Conservation (phyloP, 768 basidiomycete species). For the Tylopilus plumbeoviolaceoides region DNA sequence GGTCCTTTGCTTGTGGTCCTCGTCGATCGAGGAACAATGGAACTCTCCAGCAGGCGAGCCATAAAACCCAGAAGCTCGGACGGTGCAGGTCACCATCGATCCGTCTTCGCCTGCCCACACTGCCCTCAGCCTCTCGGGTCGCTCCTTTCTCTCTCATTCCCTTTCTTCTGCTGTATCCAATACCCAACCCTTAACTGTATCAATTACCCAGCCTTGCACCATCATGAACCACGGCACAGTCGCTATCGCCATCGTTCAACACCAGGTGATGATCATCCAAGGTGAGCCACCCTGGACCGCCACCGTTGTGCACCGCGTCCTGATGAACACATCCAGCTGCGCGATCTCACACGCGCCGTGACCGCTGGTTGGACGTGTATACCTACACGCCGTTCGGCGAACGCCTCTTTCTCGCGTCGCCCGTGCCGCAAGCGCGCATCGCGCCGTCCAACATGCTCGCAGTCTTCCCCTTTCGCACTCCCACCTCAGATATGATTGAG, state of each 20-base stretch:
- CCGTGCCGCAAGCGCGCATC: conserved; percentile 62
- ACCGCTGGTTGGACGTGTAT: conserved; percentile 62
- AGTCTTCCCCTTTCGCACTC: conserved; percentile 40
- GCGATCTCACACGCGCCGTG: conserved; percentile 50
- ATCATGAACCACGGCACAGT: conserved; percentile 53
- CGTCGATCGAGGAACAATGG: conserved; percentile 16
- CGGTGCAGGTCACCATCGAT: not conserved
- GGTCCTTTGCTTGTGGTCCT: conserved; percentile 15
- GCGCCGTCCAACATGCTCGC: conserved; percentile 53
- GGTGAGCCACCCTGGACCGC: conserved; percentile 33
- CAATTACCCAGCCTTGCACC: conserved; percentile 16
- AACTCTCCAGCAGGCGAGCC: not conserved
- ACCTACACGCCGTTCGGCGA: conserved; percentile 63
- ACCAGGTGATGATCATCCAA: conserved; percentile 66
- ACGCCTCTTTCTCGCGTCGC: conserved; percentile 59
- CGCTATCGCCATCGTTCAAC: conserved; percentile 66
- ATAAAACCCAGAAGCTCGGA: conserved; percentile 19
- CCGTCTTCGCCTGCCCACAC: not conserved
- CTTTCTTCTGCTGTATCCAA: conserved; percentile 17
- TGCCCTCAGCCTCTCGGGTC: conserved; percentile 2
- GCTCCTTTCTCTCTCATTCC: not conserved
- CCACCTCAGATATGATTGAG: conserved; percentile 55
- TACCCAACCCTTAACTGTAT: conserved; percentile 12
- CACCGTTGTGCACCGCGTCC: not conserved
- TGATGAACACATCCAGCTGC: conserved; percentile 38